These are phyloP conservation scores for Pistacia atlantica DNA, from an alignment of 345 rosid species.

Conservation along the genomic window DNA sequence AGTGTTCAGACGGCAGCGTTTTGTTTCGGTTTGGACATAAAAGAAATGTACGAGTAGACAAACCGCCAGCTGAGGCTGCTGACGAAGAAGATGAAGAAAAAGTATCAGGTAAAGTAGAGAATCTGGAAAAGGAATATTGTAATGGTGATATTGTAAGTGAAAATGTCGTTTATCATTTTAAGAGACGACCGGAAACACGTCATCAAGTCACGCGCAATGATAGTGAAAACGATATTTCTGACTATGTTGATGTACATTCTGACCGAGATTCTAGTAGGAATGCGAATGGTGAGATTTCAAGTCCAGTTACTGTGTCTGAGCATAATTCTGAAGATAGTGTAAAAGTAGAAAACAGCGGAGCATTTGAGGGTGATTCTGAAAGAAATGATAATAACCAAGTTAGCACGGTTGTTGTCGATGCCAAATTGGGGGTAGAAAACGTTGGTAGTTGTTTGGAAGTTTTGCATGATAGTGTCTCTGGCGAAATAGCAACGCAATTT, in stretches of 20 bases:
- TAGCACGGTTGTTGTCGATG: not conserved
- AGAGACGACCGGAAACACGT: not conserved
- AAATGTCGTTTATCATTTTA: not conserved
- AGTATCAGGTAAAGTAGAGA: not conserved
- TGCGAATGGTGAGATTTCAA: conserved; percentile 26
- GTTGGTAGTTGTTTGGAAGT: conserved; percentile 11
- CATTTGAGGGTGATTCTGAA: conserved; percentile 21
- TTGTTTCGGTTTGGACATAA: conserved; percentile 62
- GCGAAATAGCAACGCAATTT: conserved; percentile 18
- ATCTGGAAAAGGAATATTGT: conserved; percentile 14
- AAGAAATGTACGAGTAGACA: conserved; percentile 28
- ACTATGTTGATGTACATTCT: conserved; percentile 19
- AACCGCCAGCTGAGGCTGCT: conserved; percentile 3
- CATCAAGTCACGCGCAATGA: not conserved
- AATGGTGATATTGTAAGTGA: conserved; percentile 10
- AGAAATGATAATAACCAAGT: not conserved
- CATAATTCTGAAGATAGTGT: conserved; percentile 8
- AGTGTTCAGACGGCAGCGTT: conserved; percentile 57
- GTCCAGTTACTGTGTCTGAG: conserved; percentile 14
- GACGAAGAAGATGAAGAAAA: conserved; percentile 6
- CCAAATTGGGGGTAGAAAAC: not conserved
- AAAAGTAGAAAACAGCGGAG: conserved; percentile 19
- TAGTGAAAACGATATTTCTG: not conserved
- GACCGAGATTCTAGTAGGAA: conserved; percentile 25
- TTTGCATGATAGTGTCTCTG: conserved; percentile 15